Evolutionary conservation across 1,284 basidiomycete species (phyloP).

Genomic region (Leccinum holopus): DNA sequence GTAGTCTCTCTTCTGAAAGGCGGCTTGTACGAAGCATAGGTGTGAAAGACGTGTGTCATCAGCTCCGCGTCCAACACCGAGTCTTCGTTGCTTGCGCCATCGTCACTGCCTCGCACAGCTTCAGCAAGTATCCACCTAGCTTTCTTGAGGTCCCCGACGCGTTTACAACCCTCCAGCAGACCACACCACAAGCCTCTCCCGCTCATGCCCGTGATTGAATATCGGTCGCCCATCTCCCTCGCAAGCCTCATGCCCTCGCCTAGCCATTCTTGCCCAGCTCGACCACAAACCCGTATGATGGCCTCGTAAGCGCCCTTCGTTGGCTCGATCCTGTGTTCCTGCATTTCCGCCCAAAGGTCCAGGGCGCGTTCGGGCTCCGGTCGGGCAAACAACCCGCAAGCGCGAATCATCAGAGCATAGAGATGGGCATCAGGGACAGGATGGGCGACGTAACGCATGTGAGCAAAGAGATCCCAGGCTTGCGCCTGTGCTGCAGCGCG

Average conservation of each 20-base stretch:
- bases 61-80: constrained; percentile 62
- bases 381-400: constrained; percentile 62
- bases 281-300: constrained; percentile 74
- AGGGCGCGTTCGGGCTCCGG: constrained; percentile 89
- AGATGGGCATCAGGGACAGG: constrained; percentile 71
- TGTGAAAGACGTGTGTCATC: constrained; percentile 83
- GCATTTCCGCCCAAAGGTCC: constrained; percentile 94
- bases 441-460: constrained; percentile 96
- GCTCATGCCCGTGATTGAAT: constrained; percentile 15
- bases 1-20: constrained; percentile 58
- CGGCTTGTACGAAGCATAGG: constrained; percentile 81
- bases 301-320: constrained; percentile 77
- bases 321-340: constrained; percentile 54
- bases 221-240: constrained; percentile 70
- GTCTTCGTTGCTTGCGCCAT: constrained; percentile 32
- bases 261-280: constrained; percentile 62
- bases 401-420: constrained; percentile 87
- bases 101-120: constrained; percentile 52
- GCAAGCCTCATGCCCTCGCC: constrained; percentile 79
- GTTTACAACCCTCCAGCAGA: constrained; percentile 85
- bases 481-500: constrained; percentile 53
- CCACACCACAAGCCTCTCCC: constrained; percentile 69
- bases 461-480: constrained; percentile 92
- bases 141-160: constrained; percentile 78
- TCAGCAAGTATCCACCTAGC: constrained; percentile 92